Conservation (phyloP, 768 basidiomycete genomes). For the Tricholoma flavovirens region DNA sequence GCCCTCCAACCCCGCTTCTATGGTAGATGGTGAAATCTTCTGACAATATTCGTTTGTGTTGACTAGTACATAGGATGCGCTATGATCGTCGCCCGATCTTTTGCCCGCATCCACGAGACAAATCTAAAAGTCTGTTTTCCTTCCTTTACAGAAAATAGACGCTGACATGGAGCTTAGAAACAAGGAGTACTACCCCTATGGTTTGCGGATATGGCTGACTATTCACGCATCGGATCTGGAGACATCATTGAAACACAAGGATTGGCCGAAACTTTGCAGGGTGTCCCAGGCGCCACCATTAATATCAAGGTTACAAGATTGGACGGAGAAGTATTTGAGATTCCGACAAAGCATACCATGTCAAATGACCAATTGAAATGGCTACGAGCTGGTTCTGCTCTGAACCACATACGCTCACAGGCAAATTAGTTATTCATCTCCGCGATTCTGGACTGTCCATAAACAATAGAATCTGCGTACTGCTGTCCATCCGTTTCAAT, state of each 20-base stretch:
- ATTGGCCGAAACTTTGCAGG: constrained; percentile 59
- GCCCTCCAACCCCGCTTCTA: constrained; percentile 95
- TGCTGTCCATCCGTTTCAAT: constrained; percentile 22
- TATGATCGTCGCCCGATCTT: constrained; percentile 86
- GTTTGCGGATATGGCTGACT: constrained; percentile 84
- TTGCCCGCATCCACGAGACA: constrained; percentile 98
- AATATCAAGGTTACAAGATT: constrained; percentile 62
- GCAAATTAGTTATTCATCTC: constrained; percentile 18
- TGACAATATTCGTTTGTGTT: not conserved
- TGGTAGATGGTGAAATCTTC: constrained; percentile 36
- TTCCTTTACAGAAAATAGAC: not conserved
- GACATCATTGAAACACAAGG: constrained; percentile 82
- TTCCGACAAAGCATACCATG: constrained; percentile 84
- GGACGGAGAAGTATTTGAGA: constrained; percentile 56
- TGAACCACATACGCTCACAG: constrained; percentile 80
- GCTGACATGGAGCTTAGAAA: constrained; percentile 52
- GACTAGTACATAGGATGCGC: constrained; percentile 54
- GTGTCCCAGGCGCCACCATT: constrained; percentile 40
- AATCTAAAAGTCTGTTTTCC: constrained; percentile 71
- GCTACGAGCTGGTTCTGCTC: constrained; percentile 81
- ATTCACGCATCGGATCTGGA: constrained; percentile 74
- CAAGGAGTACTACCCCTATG: constrained; percentile 97
- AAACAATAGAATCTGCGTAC: not conserved
- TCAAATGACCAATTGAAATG: constrained; percentile 86
- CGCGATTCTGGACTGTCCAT: not conserved